These are phyloP conservation scores for Termitomyces heimii DNA, from an alignment of 768 basidiomycete species.

Conservation along the genomic window DNA sequence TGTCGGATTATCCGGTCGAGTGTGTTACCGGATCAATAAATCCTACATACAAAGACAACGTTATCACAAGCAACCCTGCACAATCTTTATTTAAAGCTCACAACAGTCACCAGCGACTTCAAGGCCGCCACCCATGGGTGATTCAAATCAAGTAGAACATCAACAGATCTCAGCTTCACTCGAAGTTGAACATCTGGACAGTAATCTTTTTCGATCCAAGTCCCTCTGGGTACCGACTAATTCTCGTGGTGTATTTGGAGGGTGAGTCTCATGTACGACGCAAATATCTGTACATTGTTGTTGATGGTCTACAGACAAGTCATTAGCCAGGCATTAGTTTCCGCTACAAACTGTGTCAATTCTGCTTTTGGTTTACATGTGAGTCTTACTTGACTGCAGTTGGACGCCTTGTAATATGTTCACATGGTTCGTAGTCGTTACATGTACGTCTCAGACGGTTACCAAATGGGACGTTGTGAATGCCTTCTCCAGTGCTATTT, in stretches of 20 bases:
- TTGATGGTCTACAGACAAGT: slow-evolving; percentile 46
- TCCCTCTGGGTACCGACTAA: slow-evolving; percentile 57
- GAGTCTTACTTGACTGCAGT: slow-evolving; percentile 21
- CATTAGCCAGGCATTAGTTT: slow-evolving; percentile 80
- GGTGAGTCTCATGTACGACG: slow-evolving; percentile 28
- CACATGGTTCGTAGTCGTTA: slow-evolving; percentile 39
- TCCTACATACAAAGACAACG: too few species aligned
- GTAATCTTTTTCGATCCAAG: slow-evolving; percentile 74
- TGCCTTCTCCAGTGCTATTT: slow-evolving; percentile 64
- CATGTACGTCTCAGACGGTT: slow-evolving; percentile 44
- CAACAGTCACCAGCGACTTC: neutral
- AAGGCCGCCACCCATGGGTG: slow-evolving; percentile 16
- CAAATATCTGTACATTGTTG: neutral
- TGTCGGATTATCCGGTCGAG: too few species aligned
- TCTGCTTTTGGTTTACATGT: slow-evolving; percentile 67
- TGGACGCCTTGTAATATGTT: neutral
- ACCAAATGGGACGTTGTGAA: neutral
- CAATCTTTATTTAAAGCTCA: slow-evolving; percentile 37
- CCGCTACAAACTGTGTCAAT: slow-evolving; percentile 72
- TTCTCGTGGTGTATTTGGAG: slow-evolving; percentile 77
- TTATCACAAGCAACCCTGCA: slow-evolving; percentile 46
- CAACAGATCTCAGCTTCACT: slow-evolving; percentile 67
- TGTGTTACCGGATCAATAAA: neutral
- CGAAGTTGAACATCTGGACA: slow-evolving; percentile 74
- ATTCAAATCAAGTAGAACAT: slow-evolving; percentile 50